Base-by-base conservation (phyloP, 2,329 filamentous ascomycete genomes). In the Aspergillus aculeatinus region DNA sequence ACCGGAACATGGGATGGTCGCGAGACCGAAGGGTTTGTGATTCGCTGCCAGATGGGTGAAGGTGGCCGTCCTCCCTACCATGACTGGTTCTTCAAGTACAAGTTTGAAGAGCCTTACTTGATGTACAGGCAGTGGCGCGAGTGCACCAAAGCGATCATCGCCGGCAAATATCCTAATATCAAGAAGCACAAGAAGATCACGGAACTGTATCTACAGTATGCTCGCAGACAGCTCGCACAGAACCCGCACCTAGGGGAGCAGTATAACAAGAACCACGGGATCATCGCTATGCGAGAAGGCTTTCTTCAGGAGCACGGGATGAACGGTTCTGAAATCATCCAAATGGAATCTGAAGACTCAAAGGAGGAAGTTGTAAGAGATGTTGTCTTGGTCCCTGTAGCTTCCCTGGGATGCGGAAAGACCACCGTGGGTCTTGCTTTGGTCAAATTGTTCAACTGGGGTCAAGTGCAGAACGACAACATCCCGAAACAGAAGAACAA, bases 81-180 rank as follows among this genome's bases (percentile, higher is more conserved):
- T n/a, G 93, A 99, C 74, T 99, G 95, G 95, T 99, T 99, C 78
- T 99, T 99, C 87, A 99, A 99, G 78, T 99, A 93, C 85, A 99
- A 99, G 79, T 99, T 99, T 62, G 95, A 99, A 72, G 95, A 99
- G 78, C 95, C 95, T 0, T 99, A 99, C 73, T 81, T 99, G 62
- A 96, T 99, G 92, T 99, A 98, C 78, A 88, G 95, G 25, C 95
- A 99, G 79, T 99, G 95, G 95, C 88, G 95, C 63, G 95, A 99
- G 79, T 96, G 91, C 73, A 99, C 95, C 48, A 98, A 96, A 75
- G 85, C 91, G 5, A 77, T 98, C 59, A 97, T 99, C 66, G 72
- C 83, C 1, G 89, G 89, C 14, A 89, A 86, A 67, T 78, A 85
- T 44, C 91, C 93, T 11, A 89, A 84, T 65, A 90, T 85, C 79